These are phyloP conservation scores for Penicillium arizonense DNA, from an alignment of 495 filamentous ascomycete species.

Conservation along the genomic window DNA sequence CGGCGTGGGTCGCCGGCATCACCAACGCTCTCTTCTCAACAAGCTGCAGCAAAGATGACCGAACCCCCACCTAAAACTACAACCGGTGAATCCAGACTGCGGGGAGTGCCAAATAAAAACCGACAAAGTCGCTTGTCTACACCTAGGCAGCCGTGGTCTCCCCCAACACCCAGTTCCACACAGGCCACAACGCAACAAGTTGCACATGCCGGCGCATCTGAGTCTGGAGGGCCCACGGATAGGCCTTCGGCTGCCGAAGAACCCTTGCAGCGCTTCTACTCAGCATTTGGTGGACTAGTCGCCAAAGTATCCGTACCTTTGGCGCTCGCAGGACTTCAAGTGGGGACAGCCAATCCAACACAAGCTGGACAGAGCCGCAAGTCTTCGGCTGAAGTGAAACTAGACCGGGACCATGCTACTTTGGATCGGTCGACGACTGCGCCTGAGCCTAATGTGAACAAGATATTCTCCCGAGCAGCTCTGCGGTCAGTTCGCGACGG, in stretches of 20 bases:
- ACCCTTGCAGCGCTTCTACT: conserved; percentile 85
- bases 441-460: conserved; percentile 69
- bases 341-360: conserved; percentile 54
- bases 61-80: conserved; percentile 50
- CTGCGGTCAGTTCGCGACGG: conserved; percentile 65
- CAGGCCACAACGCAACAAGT: conserved; percentile 38
- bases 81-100: conserved; percentile 35
- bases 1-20: conserved; percentile 58
- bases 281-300: conserved; percentile 78
- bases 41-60: conserved; percentile 71
- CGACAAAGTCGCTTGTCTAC: conserved; percentile 22
- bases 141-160: conserved; percentile 37
- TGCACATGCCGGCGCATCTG: conserved; percentile 24
- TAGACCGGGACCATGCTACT: conserved; percentile 37
- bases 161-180: conserved; percentile 31
- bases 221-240: conserved; percentile 11
- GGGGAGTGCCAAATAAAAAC: conserved; percentile 26
- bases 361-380: conserved; percentile 41
- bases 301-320: conserved; percentile 82
- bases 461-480: conserved; percentile 76
- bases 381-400: conserved; percentile 36
- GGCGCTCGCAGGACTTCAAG: conserved; percentile 86
- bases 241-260: conserved; percentile 56
- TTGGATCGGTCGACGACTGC: conserved; percentile 32
- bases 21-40: conserved; percentile 70